Evolutionary conservation across 139 green algal genomes (phyloP).

Genomic region (Coelastrella sp.): DNA sequence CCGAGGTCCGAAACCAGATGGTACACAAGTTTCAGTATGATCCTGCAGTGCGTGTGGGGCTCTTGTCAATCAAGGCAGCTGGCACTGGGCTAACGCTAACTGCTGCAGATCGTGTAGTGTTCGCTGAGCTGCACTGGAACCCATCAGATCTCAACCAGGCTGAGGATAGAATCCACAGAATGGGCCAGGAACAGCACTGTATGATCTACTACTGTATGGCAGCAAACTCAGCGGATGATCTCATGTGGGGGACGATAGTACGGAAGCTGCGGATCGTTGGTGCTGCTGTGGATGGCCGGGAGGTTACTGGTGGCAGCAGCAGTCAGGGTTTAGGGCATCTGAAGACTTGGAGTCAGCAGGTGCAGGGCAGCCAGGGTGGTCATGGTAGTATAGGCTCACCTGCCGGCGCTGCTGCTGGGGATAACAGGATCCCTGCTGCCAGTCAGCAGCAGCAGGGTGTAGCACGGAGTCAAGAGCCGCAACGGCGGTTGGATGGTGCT

Average conservation of each 20-base stretch:
- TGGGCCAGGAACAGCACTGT: constrained; percentile 69
- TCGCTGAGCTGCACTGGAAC: constrained; percentile 46
- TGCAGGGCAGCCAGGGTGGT: too few species aligned
- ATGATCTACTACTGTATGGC: constrained; percentile 80
- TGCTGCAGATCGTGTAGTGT: constrained; percentile 22
- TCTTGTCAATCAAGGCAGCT: constrained; percentile 51
- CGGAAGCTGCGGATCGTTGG: constrained; percentile 57
- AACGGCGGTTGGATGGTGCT: not conserved
- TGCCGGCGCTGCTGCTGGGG: not conserved
- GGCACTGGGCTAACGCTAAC: constrained; percentile 24
- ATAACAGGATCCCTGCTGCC: not conserved
- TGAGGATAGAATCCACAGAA: constrained; percentile 73
- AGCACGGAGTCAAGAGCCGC: not conserved
- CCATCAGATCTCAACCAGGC: constrained; percentile 40
- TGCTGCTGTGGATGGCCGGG: constrained; percentile 50
- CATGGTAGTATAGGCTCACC: not conserved
- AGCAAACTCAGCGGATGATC: constrained; percentile 49
- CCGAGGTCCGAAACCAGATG: not conserved
- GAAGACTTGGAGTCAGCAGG: not conserved
- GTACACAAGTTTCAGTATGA: constrained; percentile 55
- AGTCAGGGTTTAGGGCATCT: not conserved
- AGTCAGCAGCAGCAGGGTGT: not conserved
- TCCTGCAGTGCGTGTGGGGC: constrained; percentile 51
- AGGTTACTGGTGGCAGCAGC: not conserved
- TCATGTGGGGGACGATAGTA: constrained; percentile 61